Evolutionary conservation across 495 filamentous ascomycete genomes (phyloP).

Genomic region (Patellaria atrata): DNA sequence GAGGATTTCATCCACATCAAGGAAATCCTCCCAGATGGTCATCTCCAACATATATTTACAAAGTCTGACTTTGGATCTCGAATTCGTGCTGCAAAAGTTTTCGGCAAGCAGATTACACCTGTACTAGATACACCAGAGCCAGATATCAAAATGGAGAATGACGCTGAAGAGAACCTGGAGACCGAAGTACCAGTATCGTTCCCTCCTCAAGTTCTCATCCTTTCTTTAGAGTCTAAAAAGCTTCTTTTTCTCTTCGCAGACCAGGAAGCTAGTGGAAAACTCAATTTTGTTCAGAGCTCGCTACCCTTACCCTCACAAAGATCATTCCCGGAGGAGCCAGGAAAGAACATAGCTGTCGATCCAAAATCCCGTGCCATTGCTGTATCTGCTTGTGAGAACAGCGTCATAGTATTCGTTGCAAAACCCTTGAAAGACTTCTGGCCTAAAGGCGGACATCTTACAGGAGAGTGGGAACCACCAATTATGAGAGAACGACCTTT

Average conservation of each 20-base stretch:
- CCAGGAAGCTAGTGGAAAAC: conserved; percentile 36
- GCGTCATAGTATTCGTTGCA: conserved; percentile 48
- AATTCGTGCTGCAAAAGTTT: conserved; percentile 49
- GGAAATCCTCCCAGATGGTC: conserved; percentile 44
- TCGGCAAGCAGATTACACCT: conserved; percentile 28
- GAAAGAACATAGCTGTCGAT: conserved; percentile 71
- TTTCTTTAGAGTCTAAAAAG: conserved; percentile 41
- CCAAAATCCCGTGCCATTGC: conserved; percentile 55
- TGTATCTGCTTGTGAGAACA: conserved; percentile 43
- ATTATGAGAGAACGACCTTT: conserved; percentile 38
- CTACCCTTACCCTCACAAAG: conserved; percentile 42
- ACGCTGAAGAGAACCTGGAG: conserved; percentile 17
- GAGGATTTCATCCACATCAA: conserved; percentile 59
- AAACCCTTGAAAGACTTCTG: conserved; percentile 32
- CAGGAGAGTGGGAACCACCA: conserved; percentile 2
- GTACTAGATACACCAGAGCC: conserved; percentile 8
- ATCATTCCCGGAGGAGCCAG: conserved; percentile 43
- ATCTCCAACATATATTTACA: conserved; percentile 52
- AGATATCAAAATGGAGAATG: conserved; percentile 23
- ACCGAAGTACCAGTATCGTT: conserved; percentile 19
- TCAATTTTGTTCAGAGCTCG: conserved; percentile 43
- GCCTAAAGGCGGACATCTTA: conserved; percentile 21
- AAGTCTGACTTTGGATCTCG: conserved; percentile 63
- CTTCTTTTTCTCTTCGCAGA: conserved; percentile 21
- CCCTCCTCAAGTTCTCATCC: conserved; percentile 62